Conservation (phyloP, 2,329 filamentous ascomycete species). For the Decorospora gaudefroyi region DNA sequence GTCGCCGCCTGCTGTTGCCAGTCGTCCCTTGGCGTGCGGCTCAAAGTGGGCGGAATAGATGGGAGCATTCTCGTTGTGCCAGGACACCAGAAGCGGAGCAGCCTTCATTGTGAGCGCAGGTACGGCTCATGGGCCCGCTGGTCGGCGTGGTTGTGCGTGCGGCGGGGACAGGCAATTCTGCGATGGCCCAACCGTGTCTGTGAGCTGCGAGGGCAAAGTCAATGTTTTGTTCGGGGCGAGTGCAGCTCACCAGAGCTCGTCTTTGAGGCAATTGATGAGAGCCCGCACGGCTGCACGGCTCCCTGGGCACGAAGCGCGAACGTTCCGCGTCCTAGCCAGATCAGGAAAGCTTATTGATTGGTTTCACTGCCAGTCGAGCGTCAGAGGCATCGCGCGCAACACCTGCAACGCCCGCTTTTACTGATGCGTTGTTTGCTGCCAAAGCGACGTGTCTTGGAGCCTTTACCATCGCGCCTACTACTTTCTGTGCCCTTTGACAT, state of each 20-base stretch:
- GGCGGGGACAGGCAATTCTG: not conserved
- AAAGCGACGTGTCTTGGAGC: slow-evolving; percentile 6
- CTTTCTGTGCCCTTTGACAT: not conserved
- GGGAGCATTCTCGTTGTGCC: slow-evolving; percentile 96
- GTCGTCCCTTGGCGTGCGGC: slow-evolving; percentile 82
- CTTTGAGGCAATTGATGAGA: slow-evolving; percentile 27
- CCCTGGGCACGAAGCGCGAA: slow-evolving; percentile 21
- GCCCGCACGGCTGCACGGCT: slow-evolving; percentile 18
- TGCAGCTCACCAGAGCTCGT: slow-evolving; percentile 8
- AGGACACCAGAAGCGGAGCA: slow-evolving; percentile 93
- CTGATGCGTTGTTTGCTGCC: slow-evolving; percentile 3
- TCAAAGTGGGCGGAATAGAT: slow-evolving; percentile 99
- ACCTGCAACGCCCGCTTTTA: not conserved
- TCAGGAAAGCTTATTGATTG: slow-evolving; percentile 21
- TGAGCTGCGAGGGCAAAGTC: not conserved
- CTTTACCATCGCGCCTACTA: not conserved
- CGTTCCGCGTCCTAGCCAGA: slow-evolving; percentile 28
- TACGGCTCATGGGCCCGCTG: slow-evolving; percentile 31
- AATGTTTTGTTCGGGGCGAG: slow-evolving; percentile 6
- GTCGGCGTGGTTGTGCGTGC: not conserved
- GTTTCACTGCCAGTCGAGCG: slow-evolving; percentile 11
- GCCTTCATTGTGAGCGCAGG: slow-evolving; percentile 74
- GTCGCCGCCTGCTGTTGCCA: slow-evolving; percentile 94
- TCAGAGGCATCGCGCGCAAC: slow-evolving; percentile 10
- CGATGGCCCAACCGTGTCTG: not conserved